phyloP scores from a whole-genome alignment of 768 basidiomycete species.

The Amanita fuliginea region DNA sequence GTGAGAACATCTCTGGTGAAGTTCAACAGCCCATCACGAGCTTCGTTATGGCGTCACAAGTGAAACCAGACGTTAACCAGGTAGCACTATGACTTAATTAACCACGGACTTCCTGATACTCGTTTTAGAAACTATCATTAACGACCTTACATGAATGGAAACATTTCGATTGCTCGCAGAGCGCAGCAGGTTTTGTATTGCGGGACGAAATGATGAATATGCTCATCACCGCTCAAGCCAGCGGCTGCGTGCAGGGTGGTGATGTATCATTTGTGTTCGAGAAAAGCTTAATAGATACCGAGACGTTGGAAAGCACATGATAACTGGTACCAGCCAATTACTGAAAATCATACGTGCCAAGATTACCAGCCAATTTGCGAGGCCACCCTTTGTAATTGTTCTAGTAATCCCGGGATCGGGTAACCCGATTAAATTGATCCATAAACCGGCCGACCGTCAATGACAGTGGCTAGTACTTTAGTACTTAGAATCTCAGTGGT shows the following conservation, averaged over 20 bases:
- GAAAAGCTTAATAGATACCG: constrained; percentile 6
- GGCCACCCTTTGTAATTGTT: not conserved
- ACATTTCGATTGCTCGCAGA: constrained; percentile 62
- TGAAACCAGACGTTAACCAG: constrained; percentile 20
- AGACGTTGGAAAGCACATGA: not conserved
- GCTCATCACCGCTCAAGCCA: constrained; percentile 18
- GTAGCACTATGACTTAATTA: constrained; percentile 4
- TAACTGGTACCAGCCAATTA: not conserved
- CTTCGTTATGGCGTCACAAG: constrained; percentile 57
- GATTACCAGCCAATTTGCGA: not conserved
- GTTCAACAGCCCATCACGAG: constrained; percentile 25
- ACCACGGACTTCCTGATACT: not conserved
- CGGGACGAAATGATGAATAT: not conserved
- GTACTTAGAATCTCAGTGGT: constrained; percentile 50
- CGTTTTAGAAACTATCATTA: constrained; percentile 50
- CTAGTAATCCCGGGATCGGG: not conserved
- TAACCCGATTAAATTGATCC: constrained; percentile 15
- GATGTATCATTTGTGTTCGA: constrained; percentile 73
- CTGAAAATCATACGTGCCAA: not conserved
- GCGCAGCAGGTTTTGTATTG: not conserved
- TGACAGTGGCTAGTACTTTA: constrained; percentile 60
- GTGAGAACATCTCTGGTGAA: not conserved
- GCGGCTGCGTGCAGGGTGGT: constrained; percentile 32
- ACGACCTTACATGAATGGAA: constrained; percentile 74
- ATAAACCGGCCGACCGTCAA: constrained; percentile 54